Base-by-base conservation (phyloP, 352 stramenopile genomes). In the Phytophthora multivora region DNA sequence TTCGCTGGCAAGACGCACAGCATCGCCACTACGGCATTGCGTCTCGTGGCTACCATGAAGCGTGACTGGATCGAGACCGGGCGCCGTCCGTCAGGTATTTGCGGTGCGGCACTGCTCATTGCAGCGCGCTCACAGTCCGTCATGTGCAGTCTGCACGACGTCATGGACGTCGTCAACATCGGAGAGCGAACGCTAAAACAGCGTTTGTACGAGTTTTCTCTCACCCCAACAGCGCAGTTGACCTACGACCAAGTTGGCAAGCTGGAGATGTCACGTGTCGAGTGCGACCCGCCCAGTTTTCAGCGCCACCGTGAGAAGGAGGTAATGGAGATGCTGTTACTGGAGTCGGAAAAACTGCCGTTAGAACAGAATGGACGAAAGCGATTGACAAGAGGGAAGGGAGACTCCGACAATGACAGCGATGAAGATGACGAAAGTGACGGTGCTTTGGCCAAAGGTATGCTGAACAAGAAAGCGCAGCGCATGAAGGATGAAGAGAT, bases 21-120 rank as follows among this genome's bases (percentile, higher is more conserved):
- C 46, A 98, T 99, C 19, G 88, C 95, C 5, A 95, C 97, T 23
- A 99, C 97, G 12, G 95, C 97, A 23, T 75, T 99, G 15, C 93
- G 97, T 18, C 71, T 99, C 13, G 96, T 99, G 5, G 95, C 89
- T 13, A 90, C 95, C 16, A 99, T 99, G 96, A 98, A 99, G 79
- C 89, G 97, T 61, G 97, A 99, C 82, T 99, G 98, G 98, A 99
- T 99, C 56, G 93, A 99, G 41, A 97, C 94, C 3, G 98, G 98
- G 13, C 89, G 98, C 13, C 81, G 97, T 2, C 98, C 98, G 0
- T 97, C 97, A 10, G 98, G 98, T 19, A 98, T 99, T 51, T 99
- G 97, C 58, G 98, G 96, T 16, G 97, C 97, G 0, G 95, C 97
- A 18, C 78, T 99, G 9, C 77, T 99, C 15, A 98, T 99, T 54